Evolutionary conservation across 768 basidiomycete species (phyloP), one percentile per base, ranked within the genome.

Genomic region (Termitomyces sp.): DNA sequence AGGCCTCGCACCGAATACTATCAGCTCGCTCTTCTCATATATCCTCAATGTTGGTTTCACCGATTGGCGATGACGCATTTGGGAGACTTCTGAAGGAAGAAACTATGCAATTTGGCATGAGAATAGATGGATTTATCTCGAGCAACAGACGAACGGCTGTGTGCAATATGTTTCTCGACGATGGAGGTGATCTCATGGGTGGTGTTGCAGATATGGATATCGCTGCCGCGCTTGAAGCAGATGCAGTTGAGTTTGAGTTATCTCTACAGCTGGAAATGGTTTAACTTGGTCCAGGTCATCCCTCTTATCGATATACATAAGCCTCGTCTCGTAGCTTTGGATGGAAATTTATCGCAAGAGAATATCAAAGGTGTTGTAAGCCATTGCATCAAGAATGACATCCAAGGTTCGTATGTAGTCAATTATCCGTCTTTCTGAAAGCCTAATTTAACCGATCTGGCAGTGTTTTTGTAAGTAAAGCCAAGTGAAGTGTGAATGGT

Each of bases 201-300:
- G 97, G 97, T 2, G 83, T 98, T 12, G 92, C 97, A 16, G 95
- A 97, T 67, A 98, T 98, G 92, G 81, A 78, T 65, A 82, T 89
- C 46, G 81, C 84, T 9, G 72, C 82, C 39, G 64, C 67, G 2
- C 66, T 92, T 53, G 70, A 75, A 24, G 72, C 69, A 13, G 69
- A 78, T n/a, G 65, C 69, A 64, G 85, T 87, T 56, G 67, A 66
- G 49, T 56, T 53, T 46, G 27, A 31, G 24, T 55, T 57, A 6
- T 39, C 3, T 29, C 29, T 58, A 24, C 9, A 20, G 27, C 46
- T 0, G 36, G 13, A 10, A 14, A 34, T 42, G 26, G 5, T 41
- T 54, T 56, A 46, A 57, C 26, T 18, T 41, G n/a, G 39, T 16
- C 12, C 29, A 92, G 90, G 73, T 86, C 16, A 56, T 84, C 43